Evolutionary conservation across 768 basidiomycete species (phyloP).

Genomic region (Rossbeevera mucosa): DNA sequence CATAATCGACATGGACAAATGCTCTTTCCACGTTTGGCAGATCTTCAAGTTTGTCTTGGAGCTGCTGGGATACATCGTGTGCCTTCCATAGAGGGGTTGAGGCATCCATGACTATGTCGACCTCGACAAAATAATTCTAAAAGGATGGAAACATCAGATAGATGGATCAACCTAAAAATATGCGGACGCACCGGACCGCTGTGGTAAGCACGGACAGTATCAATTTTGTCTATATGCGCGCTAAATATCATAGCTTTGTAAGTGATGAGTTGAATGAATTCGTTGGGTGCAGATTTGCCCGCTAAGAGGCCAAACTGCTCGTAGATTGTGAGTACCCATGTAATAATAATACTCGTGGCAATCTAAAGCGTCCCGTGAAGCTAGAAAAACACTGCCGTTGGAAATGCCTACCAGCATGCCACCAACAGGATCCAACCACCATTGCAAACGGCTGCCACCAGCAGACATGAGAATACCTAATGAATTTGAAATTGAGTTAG

Average conservation of each 20-base stretch:
- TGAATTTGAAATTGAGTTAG: neutral
- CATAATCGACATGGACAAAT: constrained; percentile 94
- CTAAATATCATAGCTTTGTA: constrained; percentile 90
- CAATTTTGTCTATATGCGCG: constrained; percentile 78
- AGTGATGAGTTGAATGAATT: constrained; percentile 85
- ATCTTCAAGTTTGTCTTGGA: constrained; percentile 86
- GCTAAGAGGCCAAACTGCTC: constrained; percentile 82
- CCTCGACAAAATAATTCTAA: constrained; percentile 88
- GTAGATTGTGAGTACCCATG: constrained; percentile 76
- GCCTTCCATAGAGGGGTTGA: constrained; percentile 87
- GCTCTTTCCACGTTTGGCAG: constrained; percentile 89
- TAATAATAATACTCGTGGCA: constrained; percentile 67
- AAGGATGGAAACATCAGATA: neutral
- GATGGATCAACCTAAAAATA: neutral
- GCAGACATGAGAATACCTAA: constrained; percentile 79
- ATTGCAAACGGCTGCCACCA: constrained; percentile 71
- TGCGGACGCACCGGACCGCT: constrained; percentile 60
- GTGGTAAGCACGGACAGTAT: constrained; percentile 92
- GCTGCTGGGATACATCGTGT: constrained; percentile 76
- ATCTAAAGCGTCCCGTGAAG: constrained; percentile 44
- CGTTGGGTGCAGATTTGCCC: constrained; percentile 87
- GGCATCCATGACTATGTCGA: constrained; percentile 91
- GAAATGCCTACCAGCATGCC: constrained; percentile 57
- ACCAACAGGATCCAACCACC: constrained; percentile 84
- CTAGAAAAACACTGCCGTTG: neutral